phyloP scores from a whole-genome alignment of 345 rosid species.

The Melastoma malabathricum region DNA sequence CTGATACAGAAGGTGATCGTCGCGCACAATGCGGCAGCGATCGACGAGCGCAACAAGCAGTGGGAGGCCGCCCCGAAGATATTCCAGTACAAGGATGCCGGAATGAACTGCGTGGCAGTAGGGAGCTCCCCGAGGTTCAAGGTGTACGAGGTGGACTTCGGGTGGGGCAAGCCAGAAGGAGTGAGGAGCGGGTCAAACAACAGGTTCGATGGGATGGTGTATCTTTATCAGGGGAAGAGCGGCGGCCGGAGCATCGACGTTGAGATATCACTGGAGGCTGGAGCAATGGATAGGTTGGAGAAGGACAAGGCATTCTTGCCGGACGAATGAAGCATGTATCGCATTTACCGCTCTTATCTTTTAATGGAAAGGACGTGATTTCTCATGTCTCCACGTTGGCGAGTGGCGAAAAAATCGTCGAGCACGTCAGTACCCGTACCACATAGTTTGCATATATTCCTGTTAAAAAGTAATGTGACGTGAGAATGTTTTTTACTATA shows the following conservation, averaged over 20 bases:
- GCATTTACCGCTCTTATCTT: too few species aligned
- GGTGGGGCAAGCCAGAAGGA: slow-evolving; percentile 74
- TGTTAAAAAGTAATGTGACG: too few species aligned
- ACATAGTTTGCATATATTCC: too few species aligned
- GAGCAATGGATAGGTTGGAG: slow-evolving; percentile 63
- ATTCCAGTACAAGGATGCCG: slow-evolving; percentile 75
- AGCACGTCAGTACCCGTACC: too few species aligned
- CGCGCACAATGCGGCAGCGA: slow-evolving; percentile 49
- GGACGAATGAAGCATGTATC: too few species aligned
- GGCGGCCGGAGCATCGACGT: slow-evolving; percentile 83
- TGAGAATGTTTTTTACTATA: too few species aligned
- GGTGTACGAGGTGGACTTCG: slow-evolving; percentile 87
- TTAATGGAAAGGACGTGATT: too few species aligned
- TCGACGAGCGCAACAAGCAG: slow-evolving; percentile 55
- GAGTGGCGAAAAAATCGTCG: too few species aligned
- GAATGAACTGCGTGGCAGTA: slow-evolving; percentile 68
- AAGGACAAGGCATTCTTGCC: slow-evolving; percentile 47
- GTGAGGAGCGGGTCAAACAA: slow-evolving; percentile 83
- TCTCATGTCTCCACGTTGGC: too few species aligned
- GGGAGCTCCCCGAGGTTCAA: slow-evolving; percentile 95
- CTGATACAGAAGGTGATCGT: slow-evolving; percentile 58
- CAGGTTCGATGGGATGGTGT: slow-evolving; percentile 92
- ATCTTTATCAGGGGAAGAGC: slow-evolving; percentile 74
- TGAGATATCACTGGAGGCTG: slow-evolving; percentile 60
- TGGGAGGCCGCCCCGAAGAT: slow-evolving; percentile 80